Base-by-base conservation (phyloP, 2,329 filamentous ascomycete species). In the Cordyceps pruinosa region DNA sequence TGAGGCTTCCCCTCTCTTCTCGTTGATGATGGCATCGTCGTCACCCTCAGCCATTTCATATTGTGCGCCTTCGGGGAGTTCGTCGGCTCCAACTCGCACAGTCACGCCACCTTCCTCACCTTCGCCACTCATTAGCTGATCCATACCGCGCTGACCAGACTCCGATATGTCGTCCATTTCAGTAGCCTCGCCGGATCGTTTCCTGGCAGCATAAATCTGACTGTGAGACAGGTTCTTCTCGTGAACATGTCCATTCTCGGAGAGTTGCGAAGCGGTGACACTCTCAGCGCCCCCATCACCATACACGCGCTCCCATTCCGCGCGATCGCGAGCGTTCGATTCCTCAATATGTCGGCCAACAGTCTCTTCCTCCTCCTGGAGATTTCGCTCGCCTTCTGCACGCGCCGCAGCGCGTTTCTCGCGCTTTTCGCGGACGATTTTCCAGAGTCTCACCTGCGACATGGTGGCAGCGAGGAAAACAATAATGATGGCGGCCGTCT, bases 361-460 rank as follows among this genome's bases (percentile, higher is more conserved):
- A 41, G 84, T 83, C 57, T 85, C 83, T 66, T 96, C 89, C 61
- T 87, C 82, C 50, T 75, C 75, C 53, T 86, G 79, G 58, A 84
- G 71, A 56, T 81, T 78, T 3, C 70, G 76, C 66, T 80, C 75
- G 21, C 74, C 77, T 64, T 79, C 75, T n/a, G 75, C 75, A 53
- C 71, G 69, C 56, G 76, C 76, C 17, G 74, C 75, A 0, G 77
- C 80, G 64, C 73, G 81, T 71, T 77, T 75, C 63, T 78, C 75
- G 50, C 82, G 78, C 46, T 78, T 78, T 59, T 85, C 79, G 64
- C 85, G 83, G 59, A 96, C 83, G 8, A 96, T 77, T 61, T 85
- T 90, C 91, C 91, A 97, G 15, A 97, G 75, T 65, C 87, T 89
- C 63, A 94, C 76, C 69, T 97, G 93, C 0, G 90, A 95, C 44